These are phyloP conservation scores for Ophiostoma quercus DNA, from an alignment of 2,329 filamentous ascomycete species.

Conservation along the genomic window DNA sequence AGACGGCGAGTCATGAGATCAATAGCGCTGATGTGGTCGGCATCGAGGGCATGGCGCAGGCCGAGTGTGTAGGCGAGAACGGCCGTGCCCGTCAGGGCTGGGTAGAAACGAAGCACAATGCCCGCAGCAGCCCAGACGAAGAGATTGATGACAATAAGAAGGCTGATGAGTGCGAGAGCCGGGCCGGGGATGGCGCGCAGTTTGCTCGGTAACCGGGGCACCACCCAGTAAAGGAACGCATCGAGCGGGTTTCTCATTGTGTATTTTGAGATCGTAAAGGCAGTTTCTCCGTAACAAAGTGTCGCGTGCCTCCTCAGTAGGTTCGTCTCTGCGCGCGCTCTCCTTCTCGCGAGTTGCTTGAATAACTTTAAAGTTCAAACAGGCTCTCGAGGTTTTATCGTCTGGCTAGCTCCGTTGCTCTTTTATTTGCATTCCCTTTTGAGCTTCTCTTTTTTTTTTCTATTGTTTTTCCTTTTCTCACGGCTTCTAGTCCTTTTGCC, in stretches of 20 bases:
- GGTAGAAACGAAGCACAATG: conserved; percentile 49
- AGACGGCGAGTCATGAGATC: conserved; percentile 91
- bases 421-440: not conserved
- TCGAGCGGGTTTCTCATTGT: conserved; percentile 15
- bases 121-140: conserved; percentile 51
- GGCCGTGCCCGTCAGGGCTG: conserved; percentile 68
- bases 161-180: conserved; percentile 45
- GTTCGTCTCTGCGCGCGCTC: not conserved
- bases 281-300: not conserved
- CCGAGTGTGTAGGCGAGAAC: conserved; percentile 84
- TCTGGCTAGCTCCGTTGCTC: not conserved
- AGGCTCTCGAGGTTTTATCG: not conserved
- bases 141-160: conserved; percentile 48
- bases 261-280: not conserved
- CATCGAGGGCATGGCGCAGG: conserved; percentile 89
- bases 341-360: not conserved
- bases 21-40: conserved; percentile 84
- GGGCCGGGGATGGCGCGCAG: conserved; percentile 33
- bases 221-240: conserved; percentile 17
- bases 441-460: not conserved
- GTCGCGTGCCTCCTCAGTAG: not conserved
- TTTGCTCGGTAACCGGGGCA: conserved; percentile 29
- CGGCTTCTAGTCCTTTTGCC: not conserved
- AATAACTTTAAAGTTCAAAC: not conserved
- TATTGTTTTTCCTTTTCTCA: not conserved